These are phyloP conservation scores for Fallopia convolvulus DNA, from an alignment of 148 eudicot genomes.

Conservation along the genomic window DNA sequence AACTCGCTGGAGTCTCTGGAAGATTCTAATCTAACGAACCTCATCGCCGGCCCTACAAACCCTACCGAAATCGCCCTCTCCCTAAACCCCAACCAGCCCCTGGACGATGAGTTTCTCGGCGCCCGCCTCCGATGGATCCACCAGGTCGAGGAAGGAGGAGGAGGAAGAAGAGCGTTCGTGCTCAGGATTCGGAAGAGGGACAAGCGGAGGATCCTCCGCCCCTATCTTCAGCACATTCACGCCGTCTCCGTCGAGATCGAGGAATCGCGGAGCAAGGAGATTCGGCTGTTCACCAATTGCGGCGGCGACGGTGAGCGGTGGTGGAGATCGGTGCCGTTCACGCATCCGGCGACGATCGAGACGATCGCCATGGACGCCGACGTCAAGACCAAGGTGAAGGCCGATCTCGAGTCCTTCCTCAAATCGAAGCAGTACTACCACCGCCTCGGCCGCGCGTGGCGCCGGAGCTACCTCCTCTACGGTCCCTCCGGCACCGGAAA, in stretches of 20 bases:
- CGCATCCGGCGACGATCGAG: slow-evolving; percentile 75
- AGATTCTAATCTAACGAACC: slow-evolving; percentile 65
- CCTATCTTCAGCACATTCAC: slow-evolving; percentile 73
- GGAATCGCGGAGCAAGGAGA: slow-evolving; percentile 22
- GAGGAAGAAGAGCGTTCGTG: slow-evolving; percentile 21
- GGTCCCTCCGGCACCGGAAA: slow-evolving; percentile 98
- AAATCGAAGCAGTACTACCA: slow-evolving; percentile 67
- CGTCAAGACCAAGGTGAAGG: slow-evolving; percentile 44
- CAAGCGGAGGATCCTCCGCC: slow-evolving; percentile 57
- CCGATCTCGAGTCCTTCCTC: slow-evolving; percentile 62
- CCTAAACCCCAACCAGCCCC: slow-evolving; percentile 51
- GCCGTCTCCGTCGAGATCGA: slow-evolving; percentile 54
- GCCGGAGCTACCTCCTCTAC: slow-evolving; percentile 70
- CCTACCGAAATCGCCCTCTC: slow-evolving; percentile 48
- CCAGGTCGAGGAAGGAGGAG: slow-evolving; percentile 15
- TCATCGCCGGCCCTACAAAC: slow-evolving; percentile 41
- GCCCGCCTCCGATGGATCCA: slow-evolving; percentile 54
- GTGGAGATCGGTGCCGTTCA: slow-evolving; percentile 57
- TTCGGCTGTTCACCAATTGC: slow-evolving; percentile 31
- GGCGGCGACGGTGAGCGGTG: slow-evolving; percentile 16
- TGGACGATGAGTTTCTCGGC: slow-evolving; percentile 60
- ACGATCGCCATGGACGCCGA: slow-evolving; percentile 65
- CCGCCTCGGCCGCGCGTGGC: slow-evolving; percentile 80
- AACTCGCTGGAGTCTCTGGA: slow-evolving; percentile 60
- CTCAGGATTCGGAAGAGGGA: slow-evolving; percentile 60